Percentiles rank a stretch among this genome's conserved stretches.
phyloP scores from a whole-genome alignment of 768 basidiomycete species.

The Calocybe indica region DNA sequence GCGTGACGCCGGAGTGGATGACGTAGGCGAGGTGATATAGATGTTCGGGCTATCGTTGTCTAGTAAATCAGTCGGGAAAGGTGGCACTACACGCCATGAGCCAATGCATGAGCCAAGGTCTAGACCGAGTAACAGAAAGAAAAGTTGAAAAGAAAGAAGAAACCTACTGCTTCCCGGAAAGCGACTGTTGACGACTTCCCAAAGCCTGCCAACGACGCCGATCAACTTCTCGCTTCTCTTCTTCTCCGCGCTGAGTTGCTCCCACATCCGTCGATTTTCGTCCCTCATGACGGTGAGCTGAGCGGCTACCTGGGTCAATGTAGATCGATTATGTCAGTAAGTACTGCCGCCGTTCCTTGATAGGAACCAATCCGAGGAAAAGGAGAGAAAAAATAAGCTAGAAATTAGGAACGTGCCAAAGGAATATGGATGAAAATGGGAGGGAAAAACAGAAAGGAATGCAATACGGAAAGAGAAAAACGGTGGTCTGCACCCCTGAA shows the following conservation, averaged over 20 bases:
- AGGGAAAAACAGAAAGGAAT: background rate
- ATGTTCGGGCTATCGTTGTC: slow-evolving; percentile 64
- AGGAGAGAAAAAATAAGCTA: background rate
- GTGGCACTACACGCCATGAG: slow-evolving; percentile 26
- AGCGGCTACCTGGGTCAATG: slow-evolving; percentile 38
- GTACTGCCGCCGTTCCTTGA: slow-evolving; percentile 3
- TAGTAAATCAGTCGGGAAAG: slow-evolving; percentile 46
- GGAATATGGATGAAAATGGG: background rate
- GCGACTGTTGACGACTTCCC: slow-evolving; percentile 55
- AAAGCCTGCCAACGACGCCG: slow-evolving; percentile 50
- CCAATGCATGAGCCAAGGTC: background rate
- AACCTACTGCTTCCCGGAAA: slow-evolving; percentile 49
- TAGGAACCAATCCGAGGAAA: slow-evolving; percentile 3
- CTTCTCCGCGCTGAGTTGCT: slow-evolving; percentile 48
- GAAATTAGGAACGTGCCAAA: background rate
- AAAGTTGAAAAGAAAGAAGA: background rate
- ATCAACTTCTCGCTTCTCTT: slow-evolving; percentile 59
- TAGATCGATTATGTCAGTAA: slow-evolving; percentile 1
- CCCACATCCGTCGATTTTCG: slow-evolving; percentile 62
- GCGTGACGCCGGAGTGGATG: slow-evolving; percentile 25
- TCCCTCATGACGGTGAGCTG: slow-evolving; percentile 68
- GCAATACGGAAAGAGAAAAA: background rate
- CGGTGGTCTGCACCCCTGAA: background rate
- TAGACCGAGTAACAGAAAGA: slow-evolving; percentile 2
- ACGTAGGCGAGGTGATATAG: slow-evolving; percentile 62